phyloP scores from a whole-genome alignment of 306 rosid species.

The Mimosa pudica region DNA sequence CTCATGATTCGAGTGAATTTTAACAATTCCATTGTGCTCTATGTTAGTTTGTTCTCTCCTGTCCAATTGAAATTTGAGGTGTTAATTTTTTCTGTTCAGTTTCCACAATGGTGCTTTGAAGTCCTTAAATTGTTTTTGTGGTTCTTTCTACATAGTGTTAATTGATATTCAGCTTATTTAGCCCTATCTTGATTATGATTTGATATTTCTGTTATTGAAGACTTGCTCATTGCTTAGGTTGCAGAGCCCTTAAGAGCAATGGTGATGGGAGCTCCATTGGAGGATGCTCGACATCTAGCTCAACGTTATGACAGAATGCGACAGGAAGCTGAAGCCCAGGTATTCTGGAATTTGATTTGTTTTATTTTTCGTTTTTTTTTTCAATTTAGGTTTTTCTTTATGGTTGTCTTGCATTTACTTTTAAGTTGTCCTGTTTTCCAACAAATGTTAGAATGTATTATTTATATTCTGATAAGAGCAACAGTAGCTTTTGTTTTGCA shows the following conservation, averaged over 20 bases:
- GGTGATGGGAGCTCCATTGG: conserved; percentile 94
- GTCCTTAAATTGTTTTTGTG: neutral
- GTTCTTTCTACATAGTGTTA: neutral
- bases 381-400: conserved; percentile 1
- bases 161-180: neutral
- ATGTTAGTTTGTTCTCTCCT: conserved; percentile 1
- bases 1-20: neutral
- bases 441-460: neutral
- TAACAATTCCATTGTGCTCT: conserved; percentile 24
- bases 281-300: conserved; percentile 95
- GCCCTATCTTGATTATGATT: neutral
- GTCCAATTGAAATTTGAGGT: conserved; percentile 25
- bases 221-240: conserved; percentile 55
- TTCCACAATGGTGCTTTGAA: neutral
- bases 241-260: conserved; percentile 94
- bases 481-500: conserved; percentile 2
- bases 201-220: conserved; percentile 12
- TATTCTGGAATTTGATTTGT: conserved; percentile 41
- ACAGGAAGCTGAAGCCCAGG: conserved; percentile 96
- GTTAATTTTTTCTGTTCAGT: neutral
- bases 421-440: neutral
- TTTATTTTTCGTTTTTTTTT: neutral
- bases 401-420: neutral
- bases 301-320: conserved; percentile 95
- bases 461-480: neutral